phyloP scores from a whole-genome alignment of 768 basidiomycete genomes.

The Boletellus emodensis region DNA sequence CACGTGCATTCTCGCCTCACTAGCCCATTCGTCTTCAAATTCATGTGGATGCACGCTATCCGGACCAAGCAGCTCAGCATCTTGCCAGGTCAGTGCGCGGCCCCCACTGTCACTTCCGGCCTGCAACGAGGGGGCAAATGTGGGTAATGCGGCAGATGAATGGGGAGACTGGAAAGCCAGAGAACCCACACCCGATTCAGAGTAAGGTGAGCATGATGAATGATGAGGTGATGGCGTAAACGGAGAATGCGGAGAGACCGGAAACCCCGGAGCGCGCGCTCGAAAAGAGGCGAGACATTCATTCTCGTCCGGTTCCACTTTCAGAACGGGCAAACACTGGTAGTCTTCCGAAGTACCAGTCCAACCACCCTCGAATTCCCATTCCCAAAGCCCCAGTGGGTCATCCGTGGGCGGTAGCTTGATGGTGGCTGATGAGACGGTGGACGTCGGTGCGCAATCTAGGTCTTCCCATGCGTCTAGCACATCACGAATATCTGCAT shows the following conservation, averaged over 20 bases:
- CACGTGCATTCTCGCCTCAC: constrained; percentile 10
- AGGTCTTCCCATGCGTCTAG: constrained; percentile 69
- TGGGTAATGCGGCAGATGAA: constrained; percentile 11
- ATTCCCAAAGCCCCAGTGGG: constrained; percentile 37
- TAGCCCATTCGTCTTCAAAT: constrained; percentile 37
- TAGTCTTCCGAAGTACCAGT: constrained; percentile 10
- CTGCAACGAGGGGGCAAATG: constrained; percentile 9
- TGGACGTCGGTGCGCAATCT: constrained; percentile 35
- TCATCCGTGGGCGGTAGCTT: constrained; percentile 34
- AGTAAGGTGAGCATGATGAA: constrained; percentile 19
- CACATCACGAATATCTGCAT: constrained; percentile 58
- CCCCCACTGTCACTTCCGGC: constrained; percentile 6
- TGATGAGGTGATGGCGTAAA: constrained; percentile 13
- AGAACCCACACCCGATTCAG: constrained; percentile 15
- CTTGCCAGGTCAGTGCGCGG: constrained; percentile 37
- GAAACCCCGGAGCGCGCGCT: constrained; percentile 4
- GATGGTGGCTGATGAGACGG: constrained; percentile 26
- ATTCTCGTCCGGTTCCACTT: constrained; percentile 43
- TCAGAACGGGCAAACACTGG: constrained; percentile 24
- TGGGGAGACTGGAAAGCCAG: constrained; percentile 11
- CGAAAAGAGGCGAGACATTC: constrained; percentile 20
- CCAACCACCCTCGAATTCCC: constrained; percentile 33
- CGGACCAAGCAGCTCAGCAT: constrained; percentile 44
- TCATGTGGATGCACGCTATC: constrained; percentile 42
- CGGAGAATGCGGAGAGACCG: constrained; percentile 20